Evolutionary conservation across 2,329 filamentous ascomycete species (phyloP).

Genomic region (Trichoderma asperellum): DNA sequence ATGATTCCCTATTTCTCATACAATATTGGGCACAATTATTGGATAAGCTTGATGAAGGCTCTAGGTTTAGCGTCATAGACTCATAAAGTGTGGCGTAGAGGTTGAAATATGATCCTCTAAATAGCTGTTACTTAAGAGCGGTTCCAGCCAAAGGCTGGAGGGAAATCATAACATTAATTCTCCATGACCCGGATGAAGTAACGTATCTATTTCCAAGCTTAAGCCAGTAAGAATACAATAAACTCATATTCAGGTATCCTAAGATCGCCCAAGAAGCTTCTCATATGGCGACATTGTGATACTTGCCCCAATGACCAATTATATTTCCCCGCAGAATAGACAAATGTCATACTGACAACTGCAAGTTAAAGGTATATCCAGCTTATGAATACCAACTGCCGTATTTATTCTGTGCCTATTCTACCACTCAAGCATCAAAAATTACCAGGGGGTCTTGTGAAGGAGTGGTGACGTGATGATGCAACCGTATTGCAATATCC

Average conservation of each 20-base stretch:
- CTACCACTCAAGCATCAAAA: background rate
- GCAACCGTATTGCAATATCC: conserved; percentile 22
- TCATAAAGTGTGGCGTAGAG: background rate
- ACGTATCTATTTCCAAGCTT: background rate
- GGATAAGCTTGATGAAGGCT: background rate
- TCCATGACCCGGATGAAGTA: background rate
- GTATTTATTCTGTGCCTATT: background rate
- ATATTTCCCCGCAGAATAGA: conserved; percentile 14
- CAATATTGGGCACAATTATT: background rate
- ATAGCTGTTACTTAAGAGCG: background rate
- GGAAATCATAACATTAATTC: background rate
- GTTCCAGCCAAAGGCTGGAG: background rate
- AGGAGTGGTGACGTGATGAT: conserved; percentile 23
- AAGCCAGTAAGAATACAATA: background rate
- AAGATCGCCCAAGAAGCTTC: conserved; percentile 3
- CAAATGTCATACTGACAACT: background rate
- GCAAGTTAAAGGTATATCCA: background rate
- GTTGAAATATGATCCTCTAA: background rate
- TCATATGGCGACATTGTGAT: conserved; percentile 6
- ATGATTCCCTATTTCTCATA: conserved; percentile 38
- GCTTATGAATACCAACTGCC: background rate
- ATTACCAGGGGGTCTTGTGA: background rate
- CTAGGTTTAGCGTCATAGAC: background rate
- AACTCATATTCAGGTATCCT: background rate
- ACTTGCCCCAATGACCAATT: background rate